Evolutionary conservation across 2,329 filamentous ascomycete species (phyloP).

Genomic region (Phyllachora maydis): DNA sequence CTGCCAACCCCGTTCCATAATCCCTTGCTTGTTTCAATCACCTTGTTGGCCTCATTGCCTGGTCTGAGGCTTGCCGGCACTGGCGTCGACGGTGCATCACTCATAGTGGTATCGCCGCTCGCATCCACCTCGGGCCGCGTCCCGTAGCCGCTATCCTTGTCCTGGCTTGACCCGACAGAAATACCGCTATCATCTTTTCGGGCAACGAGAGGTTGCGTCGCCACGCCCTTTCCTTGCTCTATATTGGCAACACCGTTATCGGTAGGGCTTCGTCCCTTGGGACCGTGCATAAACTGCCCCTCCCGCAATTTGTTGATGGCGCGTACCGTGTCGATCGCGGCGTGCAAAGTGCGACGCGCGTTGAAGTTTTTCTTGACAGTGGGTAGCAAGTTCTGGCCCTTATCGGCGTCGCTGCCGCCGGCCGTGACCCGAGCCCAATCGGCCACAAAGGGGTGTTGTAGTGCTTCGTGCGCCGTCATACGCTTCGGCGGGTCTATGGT

Average conservation of each 20-base stretch:
- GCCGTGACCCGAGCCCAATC: slow-evolving; percentile 18
- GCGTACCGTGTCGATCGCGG: slow-evolving; percentile 49
- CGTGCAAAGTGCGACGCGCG: slow-evolving; percentile 44
- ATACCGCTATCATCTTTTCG: slow-evolving; percentile 24
- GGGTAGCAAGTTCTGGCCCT: slow-evolving; percentile 42
- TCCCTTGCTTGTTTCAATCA: slow-evolving; percentile 43
- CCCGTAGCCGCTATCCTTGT: slow-evolving; percentile 27
- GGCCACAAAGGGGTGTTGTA: slow-evolving; percentile 44
- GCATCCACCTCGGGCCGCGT: slow-evolving; percentile 15
- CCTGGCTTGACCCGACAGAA: slow-evolving; percentile 10
- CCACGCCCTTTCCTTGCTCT: slow-evolving; percentile 2
- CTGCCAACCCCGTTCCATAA: slow-evolving; percentile 26
- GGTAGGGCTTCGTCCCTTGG: slow-evolving; percentile 10
- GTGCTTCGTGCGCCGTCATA: slow-evolving; percentile 73
- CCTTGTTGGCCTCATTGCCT: slow-evolving; percentile 30
- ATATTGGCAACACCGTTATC: too few relatives aligned
- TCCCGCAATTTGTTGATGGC: slow-evolving; percentile 53
- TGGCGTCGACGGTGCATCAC: slow-evolving; percentile 16
- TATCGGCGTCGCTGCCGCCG: slow-evolving; percentile 17
- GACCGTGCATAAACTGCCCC: slow-evolving; percentile 46
- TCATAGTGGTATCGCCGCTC: slow-evolving; percentile 24
- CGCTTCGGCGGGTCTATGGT: slow-evolving; percentile 74
- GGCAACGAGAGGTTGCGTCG: slow-evolving; percentile 2
- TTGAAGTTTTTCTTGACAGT: slow-evolving; percentile 61
- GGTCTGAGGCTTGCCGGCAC: slow-evolving; percentile 32